Evolutionary conservation across 441 rosid species (phyloP).

Genomic region (Bocquillonia castaneifolia): DNA sequence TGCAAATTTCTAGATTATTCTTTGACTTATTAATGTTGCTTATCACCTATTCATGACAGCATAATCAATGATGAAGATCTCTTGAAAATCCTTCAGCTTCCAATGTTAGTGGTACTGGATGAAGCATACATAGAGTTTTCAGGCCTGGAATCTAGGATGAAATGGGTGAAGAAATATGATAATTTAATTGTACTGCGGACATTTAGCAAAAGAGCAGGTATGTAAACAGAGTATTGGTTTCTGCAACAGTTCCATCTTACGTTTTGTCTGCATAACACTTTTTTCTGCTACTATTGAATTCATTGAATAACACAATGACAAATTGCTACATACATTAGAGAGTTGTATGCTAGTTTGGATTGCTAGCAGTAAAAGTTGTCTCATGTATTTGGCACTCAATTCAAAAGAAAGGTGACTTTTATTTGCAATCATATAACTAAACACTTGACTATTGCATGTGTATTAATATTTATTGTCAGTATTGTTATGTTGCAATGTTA

Average conservation of each 20-base stretch:
- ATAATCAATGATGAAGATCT: conserved; percentile 76
- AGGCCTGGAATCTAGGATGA: conserved; percentile 72
- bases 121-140: conserved; percentile 96
- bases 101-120: conserved; percentile 84
- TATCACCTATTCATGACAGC: conserved; percentile 31
- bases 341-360: neutral
- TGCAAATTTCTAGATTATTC: conserved; percentile 1
- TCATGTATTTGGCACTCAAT: neutral
- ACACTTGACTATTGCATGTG: neutral
- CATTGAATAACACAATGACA: neutral
- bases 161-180: conserved; percentile 89
- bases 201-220: conserved; percentile 98
- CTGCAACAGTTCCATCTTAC: neutral
- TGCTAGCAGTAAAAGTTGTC: neutral
- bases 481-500: neutral
- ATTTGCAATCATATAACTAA: too few relatives aligned
- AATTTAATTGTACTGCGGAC: conserved; percentile 87
- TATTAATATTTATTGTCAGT: neutral
- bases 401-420: too few relatives aligned
- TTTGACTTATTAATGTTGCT: conserved; percentile 7
- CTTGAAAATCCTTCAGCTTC: conserved; percentile 70
- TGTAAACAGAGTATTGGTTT: conserved; percentile 4
- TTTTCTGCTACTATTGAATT: neutral
- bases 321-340: neutral
- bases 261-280: neutral